Percentiles rank a stretch among this genome's conserved stretches.
Evolutionary conservation across 2,329 filamentous ascomycete species (phyloP).

Genomic region (Diplodia scrobiculata): DNA sequence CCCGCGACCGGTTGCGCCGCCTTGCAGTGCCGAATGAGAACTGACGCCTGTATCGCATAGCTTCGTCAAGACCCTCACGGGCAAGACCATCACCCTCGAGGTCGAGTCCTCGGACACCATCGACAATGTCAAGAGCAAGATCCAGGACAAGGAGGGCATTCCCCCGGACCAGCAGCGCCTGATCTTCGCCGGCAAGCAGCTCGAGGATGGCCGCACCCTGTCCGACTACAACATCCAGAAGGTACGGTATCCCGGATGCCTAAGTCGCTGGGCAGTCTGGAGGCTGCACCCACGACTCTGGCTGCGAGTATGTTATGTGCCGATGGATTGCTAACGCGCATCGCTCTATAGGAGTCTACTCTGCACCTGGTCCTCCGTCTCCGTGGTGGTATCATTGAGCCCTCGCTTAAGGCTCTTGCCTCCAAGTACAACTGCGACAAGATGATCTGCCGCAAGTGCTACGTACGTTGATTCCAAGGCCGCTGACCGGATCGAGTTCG

Average conservation of each 20-base stretch:
- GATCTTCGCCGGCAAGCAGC: constrained; percentile 99
- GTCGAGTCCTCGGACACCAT: constrained; percentile 99
- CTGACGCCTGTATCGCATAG: constrained; percentile 51
- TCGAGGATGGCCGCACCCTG: constrained; percentile 95
- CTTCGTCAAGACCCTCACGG: constrained; percentile 99
- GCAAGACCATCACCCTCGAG: constrained; percentile 99
- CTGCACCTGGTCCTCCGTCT: constrained; percentile 98
- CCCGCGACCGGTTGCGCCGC: constrained; percentile 31
- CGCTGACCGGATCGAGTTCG: neutral
- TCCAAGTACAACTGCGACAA: constrained; percentile 99
- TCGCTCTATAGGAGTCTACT: constrained; percentile 76
- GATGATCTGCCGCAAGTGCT: constrained; percentile 99
- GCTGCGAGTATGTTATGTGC: neutral
- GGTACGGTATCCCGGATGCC: constrained; percentile 59
- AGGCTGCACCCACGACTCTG: neutral
- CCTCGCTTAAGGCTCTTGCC: constrained; percentile 95
- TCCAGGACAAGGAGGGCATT: constrained; percentile 99
- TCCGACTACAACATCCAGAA: constrained; percentile 99
- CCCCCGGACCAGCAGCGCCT: constrained; percentile 97
- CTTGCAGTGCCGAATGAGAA: constrained; percentile 29
- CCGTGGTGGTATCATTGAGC: constrained; percentile 97
- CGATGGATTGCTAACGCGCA: constrained; percentile 29
- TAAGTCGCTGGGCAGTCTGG: neutral
- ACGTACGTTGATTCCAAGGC: constrained; percentile 64
- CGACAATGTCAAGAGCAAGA: constrained; percentile 99